Base-by-base conservation (phyloP, 768 basidiomycete genomes). In the Rhodotorula taiwanensis region DNA sequence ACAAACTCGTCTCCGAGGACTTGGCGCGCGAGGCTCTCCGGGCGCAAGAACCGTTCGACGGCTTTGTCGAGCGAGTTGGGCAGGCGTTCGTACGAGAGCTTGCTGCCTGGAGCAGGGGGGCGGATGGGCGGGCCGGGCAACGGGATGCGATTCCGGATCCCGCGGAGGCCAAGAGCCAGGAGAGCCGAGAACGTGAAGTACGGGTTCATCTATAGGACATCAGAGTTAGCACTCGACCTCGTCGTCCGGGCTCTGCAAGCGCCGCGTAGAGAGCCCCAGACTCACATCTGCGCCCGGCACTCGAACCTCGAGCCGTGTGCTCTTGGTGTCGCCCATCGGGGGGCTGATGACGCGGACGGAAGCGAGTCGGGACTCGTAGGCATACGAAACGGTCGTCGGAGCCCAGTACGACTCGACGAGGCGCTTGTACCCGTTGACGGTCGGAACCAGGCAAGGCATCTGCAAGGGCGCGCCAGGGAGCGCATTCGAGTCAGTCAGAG, bases 321-420 rank as follows among this genome's bases (percentile, higher is more conserved):
- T 89, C 6, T 83, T 75, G 14, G 82, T 81, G 4, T 87, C 82
- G n/a, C 85, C 86, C 9, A 87, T 85, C 1, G 95, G 95, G 4
- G 94, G 92, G 0, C 87, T 86, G 72, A 99, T 85, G 68, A 99
- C 87, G 48, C 95, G 85, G 52, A 98, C 83, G 15, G 89, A 90
- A 16, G 92, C 91, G 0, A 86, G 86, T 41, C 95, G 88, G 27
- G 89, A 91, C 76, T 99, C 95, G 74, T 93, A 97, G 15, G 93
- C 94, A 75, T 92, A 97, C 5, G 92, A 71, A 5, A 70, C 71
- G 52, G 58, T 27, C 7, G 54, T 49, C 1, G 74, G 74, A 5
- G 73, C 73, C 73, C 70, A 73, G 62, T 69, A 73, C 18, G 68
- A 70, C 51, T 70, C 92, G 25, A 89, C 86, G 13, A 99, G 83